Conservation (phyloP, 2,329 filamentous ascomycete genomes). For the Clonostachys rosea region DNA sequence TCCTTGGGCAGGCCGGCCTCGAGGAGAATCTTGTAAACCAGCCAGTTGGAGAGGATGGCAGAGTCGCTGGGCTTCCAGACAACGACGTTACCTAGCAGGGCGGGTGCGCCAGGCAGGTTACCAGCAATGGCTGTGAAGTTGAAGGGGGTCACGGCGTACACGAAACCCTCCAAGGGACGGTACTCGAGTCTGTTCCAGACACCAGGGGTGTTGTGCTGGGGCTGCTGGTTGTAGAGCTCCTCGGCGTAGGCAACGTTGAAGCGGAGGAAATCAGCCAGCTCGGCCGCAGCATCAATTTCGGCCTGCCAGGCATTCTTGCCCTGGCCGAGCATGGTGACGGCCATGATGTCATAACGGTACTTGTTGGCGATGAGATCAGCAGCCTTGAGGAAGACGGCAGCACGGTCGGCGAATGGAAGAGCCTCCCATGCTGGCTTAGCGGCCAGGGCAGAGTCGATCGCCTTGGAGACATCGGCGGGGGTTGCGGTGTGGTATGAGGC, state of each 20-base stretch:
- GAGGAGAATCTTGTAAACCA: constrained; percentile 84
- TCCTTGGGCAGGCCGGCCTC: constrained; percentile 86
- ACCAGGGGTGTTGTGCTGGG: constrained; percentile 73
- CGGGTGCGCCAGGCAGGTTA: constrained; percentile 78
- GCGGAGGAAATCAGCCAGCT: constrained; percentile 87
- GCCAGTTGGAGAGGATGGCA: constrained; percentile 85
- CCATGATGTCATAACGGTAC: constrained; percentile 96
- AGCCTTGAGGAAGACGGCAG: constrained; percentile 92
- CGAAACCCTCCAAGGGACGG: constrained; percentile 87
- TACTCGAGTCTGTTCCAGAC: constrained; percentile 93
- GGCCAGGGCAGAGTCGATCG: constrained; percentile 80
- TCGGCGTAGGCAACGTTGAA: constrained; percentile 95
- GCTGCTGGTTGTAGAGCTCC: constrained; percentile 85
- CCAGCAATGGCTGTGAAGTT: constrained; percentile 96
- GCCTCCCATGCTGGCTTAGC: constrained; percentile 84
- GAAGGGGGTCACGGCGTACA: constrained; percentile 91
- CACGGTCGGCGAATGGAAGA: constrained; percentile 84
- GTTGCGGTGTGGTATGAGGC: constrained; percentile 84
- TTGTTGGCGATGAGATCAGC: constrained; percentile 87
- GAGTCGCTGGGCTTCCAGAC: constrained; percentile 95
- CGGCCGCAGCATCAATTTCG: constrained; percentile 94
- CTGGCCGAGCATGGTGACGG: constrained; percentile 91
- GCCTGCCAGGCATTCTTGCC: constrained; percentile 99
- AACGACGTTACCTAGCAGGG: constrained; percentile 89
- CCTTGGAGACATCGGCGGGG: constrained; percentile 67